Conservation (phyloP, 2,329 filamentous ascomycete species). For the Cordyceps cateniannulata region DNA sequence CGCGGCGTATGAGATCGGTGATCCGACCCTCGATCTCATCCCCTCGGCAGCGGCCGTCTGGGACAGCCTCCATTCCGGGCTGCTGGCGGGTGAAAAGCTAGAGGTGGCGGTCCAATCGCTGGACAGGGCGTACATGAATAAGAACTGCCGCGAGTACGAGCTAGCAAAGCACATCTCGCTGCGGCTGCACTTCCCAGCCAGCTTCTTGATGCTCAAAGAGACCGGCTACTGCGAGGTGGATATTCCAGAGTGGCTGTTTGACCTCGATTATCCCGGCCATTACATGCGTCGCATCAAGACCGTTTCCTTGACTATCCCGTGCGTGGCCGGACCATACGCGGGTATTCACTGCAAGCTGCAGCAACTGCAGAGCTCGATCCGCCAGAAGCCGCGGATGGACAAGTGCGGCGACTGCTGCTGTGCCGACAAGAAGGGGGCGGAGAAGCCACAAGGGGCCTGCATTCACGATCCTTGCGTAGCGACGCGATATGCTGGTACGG, state of each 20-base stretch:
- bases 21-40: slow-evolving; percentile 1
- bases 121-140: slow-evolving; percentile 13
- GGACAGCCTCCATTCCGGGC: slow-evolving; percentile 11
- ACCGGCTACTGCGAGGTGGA: slow-evolving; percentile 15
- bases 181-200: slow-evolving; percentile 6
- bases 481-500: slow-evolving; percentile 8
- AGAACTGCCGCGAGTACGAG: slow-evolving; percentile 13
- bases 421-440: background rate
- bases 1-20: slow-evolving; percentile 6
- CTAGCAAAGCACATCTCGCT: slow-evolving; percentile 13
- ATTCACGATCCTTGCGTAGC: slow-evolving; percentile 5
- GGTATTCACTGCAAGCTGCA: slow-evolving; percentile 13
- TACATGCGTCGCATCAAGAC: slow-evolving; percentile 29
- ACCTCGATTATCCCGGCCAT: slow-evolving; percentile 35
- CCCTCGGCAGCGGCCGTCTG: slow-evolving; percentile 2
- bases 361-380: slow-evolving; percentile 4
- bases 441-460: background rate
- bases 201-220: slow-evolving; percentile 9
- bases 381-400: background rate
- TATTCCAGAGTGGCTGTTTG: slow-evolving; percentile 28
- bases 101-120: slow-evolving; percentile 1
- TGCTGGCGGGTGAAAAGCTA: slow-evolving; percentile 13
- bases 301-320: slow-evolving; percentile 28
- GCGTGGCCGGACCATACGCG: slow-evolving; percentile 23
- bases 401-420: background rate